phyloP scores from a whole-genome alignment of 31 red algal genomes.

The Porphyra umbilicalis region DNA sequence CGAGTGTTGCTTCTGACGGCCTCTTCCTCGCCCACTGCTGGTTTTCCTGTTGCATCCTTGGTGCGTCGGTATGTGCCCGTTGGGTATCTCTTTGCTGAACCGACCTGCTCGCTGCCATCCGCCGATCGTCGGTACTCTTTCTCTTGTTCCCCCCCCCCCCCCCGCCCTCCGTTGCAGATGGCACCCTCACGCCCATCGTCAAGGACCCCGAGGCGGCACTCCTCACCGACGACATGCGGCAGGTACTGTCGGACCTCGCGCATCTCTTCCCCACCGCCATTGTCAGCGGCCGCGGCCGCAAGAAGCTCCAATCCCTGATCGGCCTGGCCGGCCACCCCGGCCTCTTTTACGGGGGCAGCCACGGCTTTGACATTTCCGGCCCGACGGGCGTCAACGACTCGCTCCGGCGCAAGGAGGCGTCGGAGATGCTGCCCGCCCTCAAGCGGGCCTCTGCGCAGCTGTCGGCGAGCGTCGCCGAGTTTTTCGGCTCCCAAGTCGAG shows the following conservation, averaged over 20 bases:
- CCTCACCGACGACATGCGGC: slow-evolving; percentile 28
- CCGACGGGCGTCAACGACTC: slow-evolving; percentile 26
- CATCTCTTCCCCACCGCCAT: slow-evolving; percentile 55
- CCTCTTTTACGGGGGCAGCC: slow-evolving; percentile 70
- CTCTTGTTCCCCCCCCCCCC: no score
- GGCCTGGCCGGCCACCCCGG: slow-evolving; percentile 12
- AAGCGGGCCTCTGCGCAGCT: slow-evolving; percentile 18
- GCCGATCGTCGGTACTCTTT: no score
- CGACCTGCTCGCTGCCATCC: no score
- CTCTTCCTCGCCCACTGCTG: no score
- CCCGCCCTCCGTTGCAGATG: no score
- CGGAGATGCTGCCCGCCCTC: slow-evolving; percentile 33
- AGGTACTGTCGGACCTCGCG: slow-evolving; percentile 22
- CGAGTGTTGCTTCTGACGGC: no score
- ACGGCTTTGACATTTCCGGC: slow-evolving; percentile 81
- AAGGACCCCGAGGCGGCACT: slow-evolving; percentile 61
- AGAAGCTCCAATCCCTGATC: slow-evolving; percentile 58
- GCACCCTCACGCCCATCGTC: slow-evolving; percentile 81
- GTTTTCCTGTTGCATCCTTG: no score
- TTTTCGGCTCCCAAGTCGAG: slow-evolving; percentile 61
- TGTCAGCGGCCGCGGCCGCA: slow-evolving; percentile 51
- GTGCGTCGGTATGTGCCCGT: no score
- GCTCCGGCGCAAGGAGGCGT: slow-evolving; percentile 19
- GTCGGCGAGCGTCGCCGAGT: neutral
- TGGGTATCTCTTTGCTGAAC: no score